Evolutionary conservation across 345 rosid species (phyloP), one percentile per base, ranked within the genome.

Genomic region (Brassica nigra): DNA sequence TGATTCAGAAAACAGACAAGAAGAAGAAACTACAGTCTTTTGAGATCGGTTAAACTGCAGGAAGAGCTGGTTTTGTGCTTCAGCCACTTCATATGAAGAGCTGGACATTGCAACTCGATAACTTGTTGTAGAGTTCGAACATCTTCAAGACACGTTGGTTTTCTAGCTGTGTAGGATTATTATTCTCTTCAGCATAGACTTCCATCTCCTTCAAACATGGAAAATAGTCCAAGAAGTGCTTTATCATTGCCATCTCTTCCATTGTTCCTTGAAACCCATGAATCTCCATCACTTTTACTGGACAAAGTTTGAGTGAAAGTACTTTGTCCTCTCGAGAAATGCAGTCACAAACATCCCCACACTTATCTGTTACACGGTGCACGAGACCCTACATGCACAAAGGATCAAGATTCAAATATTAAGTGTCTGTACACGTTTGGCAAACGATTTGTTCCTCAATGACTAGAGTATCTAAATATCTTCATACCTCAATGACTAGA

Each of bases 211-310:
- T 71, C 65, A 71, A 57, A 57, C 34, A 55, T 2, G 52, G 52
- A 18, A 71, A 71, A 23, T 58, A 36, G 8, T 57, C 54, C 66
- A 70, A 20, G 75, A 71, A 71, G 20, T 71, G 66, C 34, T 36
- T 58, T 1, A 71, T 58, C 9, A 71, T 34, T 6, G 6, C 3
- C 12, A 36, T 71, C 66, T 71, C 75, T 34, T 11, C 6, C 49
- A 34, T 15, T 6, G 65, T 71, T 33, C 18, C 75, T 57, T 4
- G 18, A 57, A 71, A 71, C 27, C 27, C 27, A 23, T 23, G 27
- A 23, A 23, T 23, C 27, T 23, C 27, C 27, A 23, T 23, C 27
- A 23, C 27, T 23, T 23, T 23, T 23, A 23, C 27, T 23, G 27
- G 27, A 23, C 27, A 23, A 23, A 23, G 27, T 23, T 23, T 23